These are phyloP conservation scores for Plantago rigida DNA, from an alignment of 305 asterid genomes.

Conservation along the genomic window DNA sequence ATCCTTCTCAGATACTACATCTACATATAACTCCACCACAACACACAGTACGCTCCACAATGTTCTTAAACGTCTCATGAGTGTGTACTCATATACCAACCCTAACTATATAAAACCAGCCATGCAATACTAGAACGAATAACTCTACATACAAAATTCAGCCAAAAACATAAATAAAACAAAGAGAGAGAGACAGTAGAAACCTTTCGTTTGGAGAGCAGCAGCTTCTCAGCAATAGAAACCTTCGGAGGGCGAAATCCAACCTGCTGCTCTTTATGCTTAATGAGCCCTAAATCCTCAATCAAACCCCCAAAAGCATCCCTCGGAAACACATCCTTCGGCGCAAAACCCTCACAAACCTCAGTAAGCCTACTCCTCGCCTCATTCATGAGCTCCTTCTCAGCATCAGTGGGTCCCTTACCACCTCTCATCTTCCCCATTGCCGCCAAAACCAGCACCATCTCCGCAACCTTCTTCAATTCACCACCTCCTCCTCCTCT, in stretches of 20 bases:
- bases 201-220: slow-evolving; percentile 73
- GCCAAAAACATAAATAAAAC: too few relatives aligned
- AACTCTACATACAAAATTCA: too few relatives aligned
- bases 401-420: slow-evolving; percentile 57
- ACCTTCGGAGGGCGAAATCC: slow-evolving; percentile 73
- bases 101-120: slow-evolving; percentile 1
- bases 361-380: slow-evolving; percentile 59
- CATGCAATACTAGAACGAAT: not conserved
- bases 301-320: slow-evolving; percentile 70
- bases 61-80: too few relatives aligned
- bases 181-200: slow-evolving; percentile 13
- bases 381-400: slow-evolving; percentile 62
- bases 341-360: slow-evolving; percentile 71
- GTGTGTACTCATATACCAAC: too few relatives aligned
- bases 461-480: slow-evolving; percentile 70
- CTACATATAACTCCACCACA: too few relatives aligned
- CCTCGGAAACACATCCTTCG: slow-evolving; percentile 82
- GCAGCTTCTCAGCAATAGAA: slow-evolving; percentile 68
- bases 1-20: not conserved
- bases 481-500: slow-evolving; percentile 29
- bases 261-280: slow-evolving; percentile 56
- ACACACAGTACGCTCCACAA: too few relatives aligned
- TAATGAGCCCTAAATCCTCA: slow-evolving; percentile 83
- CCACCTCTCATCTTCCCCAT: slow-evolving; percentile 97
- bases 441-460: slow-evolving; percentile 75